Percentiles rank a stretch among this genome's conserved stretches.
Conservation (phyloP, 495 filamentous ascomycete genomes). For the Neohortaea acidophila region DNA sequence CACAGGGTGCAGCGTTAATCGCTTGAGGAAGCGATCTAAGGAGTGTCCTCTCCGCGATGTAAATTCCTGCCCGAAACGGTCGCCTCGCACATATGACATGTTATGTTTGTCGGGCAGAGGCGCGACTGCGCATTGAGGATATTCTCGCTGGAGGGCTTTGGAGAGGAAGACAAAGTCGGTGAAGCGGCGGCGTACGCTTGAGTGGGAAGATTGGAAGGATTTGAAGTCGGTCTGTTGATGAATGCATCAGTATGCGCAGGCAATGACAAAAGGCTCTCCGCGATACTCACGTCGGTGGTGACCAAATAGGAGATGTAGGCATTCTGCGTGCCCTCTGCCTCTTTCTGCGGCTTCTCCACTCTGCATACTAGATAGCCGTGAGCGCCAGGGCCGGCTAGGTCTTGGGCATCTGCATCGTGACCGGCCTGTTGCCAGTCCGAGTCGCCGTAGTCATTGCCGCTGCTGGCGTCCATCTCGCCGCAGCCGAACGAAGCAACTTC, state of each 20-base stretch:
- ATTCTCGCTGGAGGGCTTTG: conserved; percentile 74
- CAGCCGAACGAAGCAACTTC: too few relatives aligned
- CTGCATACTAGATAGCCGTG: conserved; percentile 67
- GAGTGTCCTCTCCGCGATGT: conserved; percentile 81
- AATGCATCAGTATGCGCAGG: conserved; percentile 2
- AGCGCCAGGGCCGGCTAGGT: conserved; percentile 16
- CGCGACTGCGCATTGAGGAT: conserved; percentile 80
- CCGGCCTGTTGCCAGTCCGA: conserved; percentile 18
- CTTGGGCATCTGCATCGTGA: conserved; percentile 14
- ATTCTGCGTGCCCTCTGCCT: conserved; percentile 94
- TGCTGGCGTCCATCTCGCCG: conserved; percentile 10
- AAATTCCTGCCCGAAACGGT: conserved; percentile 88
- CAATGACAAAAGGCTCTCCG: too few relatives aligned
- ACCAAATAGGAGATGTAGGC: conserved; percentile 91
- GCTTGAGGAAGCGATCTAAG: conserved; percentile 78
- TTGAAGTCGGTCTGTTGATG: conserved; percentile 68
- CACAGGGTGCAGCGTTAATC: conserved; percentile 73
- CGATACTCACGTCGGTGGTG: conserved; percentile 59
- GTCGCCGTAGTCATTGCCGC: conserved; percentile 12
- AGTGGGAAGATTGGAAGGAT: conserved; percentile 66
- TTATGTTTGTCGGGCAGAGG: conserved; percentile 96
- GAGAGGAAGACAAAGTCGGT: conserved; percentile 96
- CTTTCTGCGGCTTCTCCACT: conserved; percentile 71
- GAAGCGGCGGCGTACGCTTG: conserved; percentile 72
- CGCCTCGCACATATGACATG: conserved; percentile 93